Percentiles rank a stretch among this genome's conserved stretches.
These are phyloP conservation scores for Erythrophleum ivorense DNA, from an alignment of 331 rosid species.

Conservation along the genomic window DNA sequence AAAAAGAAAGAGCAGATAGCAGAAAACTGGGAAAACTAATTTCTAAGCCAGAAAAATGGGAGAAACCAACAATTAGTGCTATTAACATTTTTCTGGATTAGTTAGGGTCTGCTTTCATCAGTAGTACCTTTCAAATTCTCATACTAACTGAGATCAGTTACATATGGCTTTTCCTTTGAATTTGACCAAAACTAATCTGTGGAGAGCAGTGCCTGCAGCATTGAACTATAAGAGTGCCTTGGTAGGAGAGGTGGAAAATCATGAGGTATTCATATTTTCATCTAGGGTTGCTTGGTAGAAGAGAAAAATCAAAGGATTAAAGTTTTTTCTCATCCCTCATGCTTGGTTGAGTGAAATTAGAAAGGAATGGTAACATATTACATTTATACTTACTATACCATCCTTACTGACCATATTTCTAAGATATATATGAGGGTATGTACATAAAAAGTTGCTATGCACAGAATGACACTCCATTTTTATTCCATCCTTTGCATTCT, in stretches of 20 bases:
- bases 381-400: background rate
- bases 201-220: background rate
- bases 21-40: background rate
- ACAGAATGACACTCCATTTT: no score
- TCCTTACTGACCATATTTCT: background rate
- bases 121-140: background rate
- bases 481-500: background rate
- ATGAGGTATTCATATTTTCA: no score
- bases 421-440: background rate
- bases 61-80: background rate
- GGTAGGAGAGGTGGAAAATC: background rate
- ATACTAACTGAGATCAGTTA: slow-evolving; percentile 3
- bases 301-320: background rate
- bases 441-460: background rate
- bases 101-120: slow-evolving; percentile 1
- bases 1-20: slow-evolving; percentile 9
- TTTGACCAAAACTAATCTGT: background rate
- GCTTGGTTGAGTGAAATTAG: background rate
- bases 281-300: no score
- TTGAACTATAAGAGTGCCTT: background rate
- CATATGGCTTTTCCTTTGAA: background rate
- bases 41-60: background rate
- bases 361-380: background rate
- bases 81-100: background rate
- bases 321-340: slow-evolving; percentile 3